These are phyloP conservation scores for Suillus hirtellus DNA, from an alignment of 768 basidiomycete species.

Conservation along the genomic window DNA sequence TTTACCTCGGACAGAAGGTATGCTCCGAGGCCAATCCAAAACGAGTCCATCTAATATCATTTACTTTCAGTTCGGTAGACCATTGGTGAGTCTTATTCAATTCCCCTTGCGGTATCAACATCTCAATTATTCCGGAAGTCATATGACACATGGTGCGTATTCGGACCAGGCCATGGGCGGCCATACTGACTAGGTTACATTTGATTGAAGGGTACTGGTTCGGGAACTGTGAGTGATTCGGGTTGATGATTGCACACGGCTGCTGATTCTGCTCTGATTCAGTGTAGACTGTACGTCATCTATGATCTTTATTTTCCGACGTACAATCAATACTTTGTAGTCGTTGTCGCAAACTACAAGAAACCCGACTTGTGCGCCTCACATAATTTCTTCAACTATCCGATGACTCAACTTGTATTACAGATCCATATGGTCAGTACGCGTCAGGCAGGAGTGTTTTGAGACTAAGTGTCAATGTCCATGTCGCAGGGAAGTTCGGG, in stretches of 20 bases:
- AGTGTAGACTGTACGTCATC: slow-evolving; percentile 70
- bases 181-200: slow-evolving; percentile 9
- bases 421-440: slow-evolving; percentile 79
- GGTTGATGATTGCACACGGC: neutral
- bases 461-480: slow-evolving; percentile 24
- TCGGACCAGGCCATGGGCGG: neutral
- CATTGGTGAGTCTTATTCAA: slow-evolving; percentile 51
- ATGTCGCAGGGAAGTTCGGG: slow-evolving; percentile 80
- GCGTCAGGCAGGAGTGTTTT: slow-evolving; percentile 26
- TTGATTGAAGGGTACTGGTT: slow-evolving; percentile 58
- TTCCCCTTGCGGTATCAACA: slow-evolving; percentile 10
- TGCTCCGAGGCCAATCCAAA: slow-evolving; percentile 12
- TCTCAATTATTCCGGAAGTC: slow-evolving; percentile 31
- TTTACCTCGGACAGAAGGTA: slow-evolving; percentile 94
- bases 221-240: slow-evolving; percentile 65
- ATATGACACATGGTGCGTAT: slow-evolving; percentile 60
- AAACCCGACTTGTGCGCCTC: slow-evolving; percentile 75
- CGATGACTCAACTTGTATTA: slow-evolving; percentile 12
- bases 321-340: slow-evolving; percentile 34
- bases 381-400: slow-evolving; percentile 2
- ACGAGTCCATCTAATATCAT: neutral
- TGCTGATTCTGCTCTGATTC: slow-evolving; percentile 6
- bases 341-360: slow-evolving; percentile 70
- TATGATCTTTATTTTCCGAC: slow-evolving; percentile 8
- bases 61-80: slow-evolving; percentile 63